A percentile compares a stretch with the other conserved stretches of the same genome.
These are phyloP conservation scores for Phytophthora litchii DNA, from an alignment of 352 stramenopile species.

Conservation along the genomic window DNA sequence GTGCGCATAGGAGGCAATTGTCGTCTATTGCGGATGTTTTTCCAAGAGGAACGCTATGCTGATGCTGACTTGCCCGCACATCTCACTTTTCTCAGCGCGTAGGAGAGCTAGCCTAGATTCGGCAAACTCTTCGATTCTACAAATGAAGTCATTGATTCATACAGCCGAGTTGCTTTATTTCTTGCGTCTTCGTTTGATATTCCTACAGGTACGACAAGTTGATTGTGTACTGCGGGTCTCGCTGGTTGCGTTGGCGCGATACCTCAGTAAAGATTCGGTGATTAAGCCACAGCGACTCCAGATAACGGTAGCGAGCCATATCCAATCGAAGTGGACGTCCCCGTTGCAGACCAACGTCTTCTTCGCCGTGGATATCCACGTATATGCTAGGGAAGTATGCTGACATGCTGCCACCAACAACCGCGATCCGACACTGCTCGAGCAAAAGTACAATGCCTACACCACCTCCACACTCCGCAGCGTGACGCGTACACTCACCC, in stretches of 20 bases:
- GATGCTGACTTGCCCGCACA: constrained; percentile 69
- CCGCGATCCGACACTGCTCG: constrained; percentile 83
- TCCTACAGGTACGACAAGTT: constrained; percentile 86
- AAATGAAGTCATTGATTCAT: too few relatives aligned
- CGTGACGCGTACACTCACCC: constrained; percentile 86
- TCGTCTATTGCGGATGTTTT: constrained; percentile 76
- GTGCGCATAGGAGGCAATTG: constrained; percentile 70
- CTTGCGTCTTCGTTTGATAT: constrained; percentile 1
- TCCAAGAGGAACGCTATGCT: constrained; percentile 79
- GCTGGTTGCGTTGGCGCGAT: constrained; percentile 86
- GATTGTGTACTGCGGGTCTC: constrained; percentile 87
- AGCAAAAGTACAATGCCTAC: constrained; percentile 85
- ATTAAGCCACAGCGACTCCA: constrained; percentile 86
- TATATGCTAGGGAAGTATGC: constrained; percentile 88
- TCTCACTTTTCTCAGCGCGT: constrained; percentile 66
- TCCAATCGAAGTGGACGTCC: constrained; percentile 83
- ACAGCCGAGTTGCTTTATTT: neutral
- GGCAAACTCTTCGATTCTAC: too few relatives aligned
- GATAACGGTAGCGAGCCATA: constrained; percentile 65
- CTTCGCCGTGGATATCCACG: constrained; percentile 85
- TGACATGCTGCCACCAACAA: constrained; percentile 86
- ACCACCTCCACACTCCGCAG: constrained; percentile 84
- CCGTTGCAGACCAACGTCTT: constrained; percentile 82
- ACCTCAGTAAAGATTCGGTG: constrained; percentile 87
- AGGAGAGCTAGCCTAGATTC: neutral